phyloP scores from a whole-genome alignment of 1,139 yeast species.

The Saccharomycopsis crataegensis region DNA sequence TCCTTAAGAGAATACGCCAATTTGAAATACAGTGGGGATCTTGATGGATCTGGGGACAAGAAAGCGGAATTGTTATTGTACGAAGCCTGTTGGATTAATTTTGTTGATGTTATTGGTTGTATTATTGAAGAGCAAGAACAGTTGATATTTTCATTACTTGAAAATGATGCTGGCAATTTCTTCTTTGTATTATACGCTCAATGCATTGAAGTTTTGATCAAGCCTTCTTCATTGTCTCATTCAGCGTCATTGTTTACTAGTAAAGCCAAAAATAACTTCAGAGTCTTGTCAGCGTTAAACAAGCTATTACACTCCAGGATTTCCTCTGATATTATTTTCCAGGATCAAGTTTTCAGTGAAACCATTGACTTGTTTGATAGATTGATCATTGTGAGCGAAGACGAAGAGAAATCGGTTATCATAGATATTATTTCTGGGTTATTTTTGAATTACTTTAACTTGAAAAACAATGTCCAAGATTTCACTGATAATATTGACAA shows the following conservation, averaged over 20 bases:
- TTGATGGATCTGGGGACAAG: slow-evolving; percentile 23
- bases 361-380: slow-evolving; percentile 71
- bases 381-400: slow-evolving; percentile 52
- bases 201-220: slow-evolving; percentile 68
- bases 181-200: slow-evolving; percentile 79
- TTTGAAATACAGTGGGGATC: slow-evolving; percentile 45
- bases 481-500: slow-evolving; percentile 62
- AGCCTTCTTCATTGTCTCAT: slow-evolving; percentile 25
- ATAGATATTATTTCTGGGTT: slow-evolving; percentile 51
- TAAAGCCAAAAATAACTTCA: slow-evolving; percentile 29
- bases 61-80: slow-evolving; percentile 51
- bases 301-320: slow-evolving; percentile 51
- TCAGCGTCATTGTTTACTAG: slow-evolving; percentile 16
- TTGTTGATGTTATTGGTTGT: slow-evolving; percentile 69
- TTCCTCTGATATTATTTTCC: slow-evolving; percentile 54
- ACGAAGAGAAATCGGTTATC: slow-evolving; percentile 44
- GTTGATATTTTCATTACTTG: slow-evolving; percentile 37
- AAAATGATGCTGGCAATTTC: slow-evolving; percentile 60
- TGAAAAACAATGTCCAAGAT: slow-evolving; percentile 27
- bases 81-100: slow-evolving; percentile 68
- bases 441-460: slow-evolving; percentile 28
- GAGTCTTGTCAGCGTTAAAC: slow-evolving; percentile 46
- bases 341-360: slow-evolving; percentile 68
- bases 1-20: slow-evolving; percentile 69
- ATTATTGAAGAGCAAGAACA: slow-evolving; percentile 47